Conservation (phyloP, 2,329 filamentous ascomycete genomes). For the Fusarium devonianum region DNA sequence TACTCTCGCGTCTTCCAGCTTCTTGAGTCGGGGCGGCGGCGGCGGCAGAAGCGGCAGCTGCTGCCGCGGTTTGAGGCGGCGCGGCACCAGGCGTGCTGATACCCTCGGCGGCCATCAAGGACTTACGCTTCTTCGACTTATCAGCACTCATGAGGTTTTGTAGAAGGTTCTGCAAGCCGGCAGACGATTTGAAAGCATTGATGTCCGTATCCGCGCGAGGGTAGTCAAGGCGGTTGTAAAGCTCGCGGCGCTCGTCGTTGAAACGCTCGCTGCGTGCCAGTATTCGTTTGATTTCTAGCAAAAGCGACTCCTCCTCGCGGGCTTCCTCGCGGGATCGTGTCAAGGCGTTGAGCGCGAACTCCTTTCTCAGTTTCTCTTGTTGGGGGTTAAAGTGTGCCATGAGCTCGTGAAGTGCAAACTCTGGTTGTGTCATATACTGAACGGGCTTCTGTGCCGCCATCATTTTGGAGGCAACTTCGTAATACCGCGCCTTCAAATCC, state of each 20-base stretch:
- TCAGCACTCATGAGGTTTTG: constrained; percentile 84
- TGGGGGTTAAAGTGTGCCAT: constrained; percentile 87
- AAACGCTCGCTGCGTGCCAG: constrained; percentile 85
- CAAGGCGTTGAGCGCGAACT: constrained; percentile 81
- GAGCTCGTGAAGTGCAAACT: constrained; percentile 82
- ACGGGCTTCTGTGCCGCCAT: constrained; percentile 81
- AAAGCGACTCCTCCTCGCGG: constrained; percentile 86
- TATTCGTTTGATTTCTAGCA: constrained; percentile 92
- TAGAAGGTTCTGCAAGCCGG: constrained; percentile 79
- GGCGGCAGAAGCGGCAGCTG: constrained; percentile 21
- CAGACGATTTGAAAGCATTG: constrained; percentile 79
- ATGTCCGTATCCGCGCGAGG: constrained; percentile 75
- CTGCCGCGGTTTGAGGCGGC: constrained; percentile 39
- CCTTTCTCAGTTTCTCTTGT: constrained; percentile 81
- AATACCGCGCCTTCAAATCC: constrained; percentile 90
- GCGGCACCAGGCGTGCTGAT: constrained; percentile 54
- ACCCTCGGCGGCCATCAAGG: constrained; percentile 67
- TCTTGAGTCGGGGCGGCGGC: constrained; percentile 45
- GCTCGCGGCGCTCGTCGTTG: constrained; percentile 85
- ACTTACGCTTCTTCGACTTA: constrained; percentile 87
- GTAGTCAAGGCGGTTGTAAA: constrained; percentile 86
- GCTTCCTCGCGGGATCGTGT: constrained; percentile 85
- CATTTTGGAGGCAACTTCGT: constrained; percentile 82
- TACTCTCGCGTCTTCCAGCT: constrained; percentile 59
- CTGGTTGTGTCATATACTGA: constrained; percentile 84